Percentiles rank a stretch among this genome's conserved stretches.
Evolutionary conservation across 495 filamentous ascomycete genomes (phyloP).

Genomic region (Trichoderma virens): DNA sequence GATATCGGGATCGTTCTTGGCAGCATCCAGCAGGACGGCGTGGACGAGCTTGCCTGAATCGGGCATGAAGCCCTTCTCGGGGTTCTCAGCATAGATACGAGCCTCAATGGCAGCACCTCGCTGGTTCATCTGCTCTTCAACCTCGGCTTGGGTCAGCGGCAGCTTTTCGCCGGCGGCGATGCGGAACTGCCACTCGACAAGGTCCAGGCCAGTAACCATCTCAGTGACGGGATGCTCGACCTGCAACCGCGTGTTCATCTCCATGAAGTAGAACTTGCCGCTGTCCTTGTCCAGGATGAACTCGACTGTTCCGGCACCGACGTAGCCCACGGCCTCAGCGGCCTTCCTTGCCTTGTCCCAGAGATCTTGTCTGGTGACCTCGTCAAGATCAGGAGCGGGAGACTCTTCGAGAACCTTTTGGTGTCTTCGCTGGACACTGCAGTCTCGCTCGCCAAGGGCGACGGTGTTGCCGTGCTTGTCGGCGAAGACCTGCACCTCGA

Average conservation of each 20-base stretch:
- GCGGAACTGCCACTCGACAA: slow-evolving; percentile 94
- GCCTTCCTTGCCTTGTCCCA: slow-evolving; percentile 92
- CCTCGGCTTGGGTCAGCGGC: slow-evolving; percentile 77
- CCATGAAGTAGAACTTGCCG: slow-evolving; percentile 96
- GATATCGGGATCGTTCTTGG: slow-evolving; percentile 48
- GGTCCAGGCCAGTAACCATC: slow-evolving; percentile 89
- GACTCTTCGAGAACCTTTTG: slow-evolving; percentile 98
- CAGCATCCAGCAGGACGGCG: slow-evolving; percentile 61
- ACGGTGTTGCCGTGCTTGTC: slow-evolving; percentile 82
- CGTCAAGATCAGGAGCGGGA: slow-evolving; percentile 78
- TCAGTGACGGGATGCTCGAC: slow-evolving; percentile 98
- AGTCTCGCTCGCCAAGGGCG: slow-evolving; percentile 78
- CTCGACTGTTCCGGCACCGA: slow-evolving; percentile 94
- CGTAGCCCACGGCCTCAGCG: slow-evolving; percentile 86
- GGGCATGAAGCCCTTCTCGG: slow-evolving; percentile 80
- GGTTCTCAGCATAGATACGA: slow-evolving; percentile 94
- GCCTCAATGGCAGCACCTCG: slow-evolving; percentile 88
- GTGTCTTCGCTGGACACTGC: slow-evolving; percentile 80
- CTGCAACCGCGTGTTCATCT: slow-evolving; percentile 97
- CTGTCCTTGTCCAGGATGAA: slow-evolving; percentile 98
- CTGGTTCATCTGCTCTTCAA: slow-evolving; percentile 66
- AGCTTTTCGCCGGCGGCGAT: slow-evolving; percentile 80
- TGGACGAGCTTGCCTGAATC: slow-evolving; percentile 87
- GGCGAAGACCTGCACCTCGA: slow-evolving; percentile 96
- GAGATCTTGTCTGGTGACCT: slow-evolving; percentile 71